Base-by-base conservation (phyloP, 1,284 basidiomycete species). In the Hymenochaete sp. region DNA sequence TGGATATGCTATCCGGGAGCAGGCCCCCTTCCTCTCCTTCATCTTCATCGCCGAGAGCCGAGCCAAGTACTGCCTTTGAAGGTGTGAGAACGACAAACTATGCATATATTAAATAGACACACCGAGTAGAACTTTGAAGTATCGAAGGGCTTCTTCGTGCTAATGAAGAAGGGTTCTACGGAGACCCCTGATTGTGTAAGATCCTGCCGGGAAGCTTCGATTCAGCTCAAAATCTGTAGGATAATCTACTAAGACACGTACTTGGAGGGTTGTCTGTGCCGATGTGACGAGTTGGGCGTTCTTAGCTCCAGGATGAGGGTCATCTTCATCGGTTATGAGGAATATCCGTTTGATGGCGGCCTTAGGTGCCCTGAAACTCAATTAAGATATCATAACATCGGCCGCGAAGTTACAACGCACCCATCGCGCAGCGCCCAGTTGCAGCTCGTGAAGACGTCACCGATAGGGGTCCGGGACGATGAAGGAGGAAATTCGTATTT, bases 131-230 rank as follows among this genome's bases (percentile, higher is more conserved):
- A 97, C 33, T 77, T 80, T 11, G 75, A 69, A 3, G 84, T 67
- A 43, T 89, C 77, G 54, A 95, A 95, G 0, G 72, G 67, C 41
- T 79, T 79, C 5, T 79, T 74, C 0, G 77, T 77, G 53, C 77
- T 79, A 57, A 98, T 89, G 64, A 98, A 96, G 64, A 93, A 98
- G 0, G 95, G 91, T 56, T 93, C 89, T 40, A 98, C 71, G 5
- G 73, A 76, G 26, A 90, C 81, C 0, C 91, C 90, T 5, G 84
- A 75, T 60, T 90, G 81, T 3, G 73, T 71, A 32, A 95, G 68
- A 61, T 96, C 93, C 89, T 92, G 57, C 28, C n/a, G n/a, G 42
- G 21, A 8, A 22, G 38, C 51, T 44, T 18, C 38, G 26, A 51
- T 40, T n/a, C n/a, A n/a, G n/a, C n/a, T n/a, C n/a, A n/a, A n/a